Conservation (phyloP, 2,329 filamentous ascomycete species). For the Neobulgaria alba region DNA sequence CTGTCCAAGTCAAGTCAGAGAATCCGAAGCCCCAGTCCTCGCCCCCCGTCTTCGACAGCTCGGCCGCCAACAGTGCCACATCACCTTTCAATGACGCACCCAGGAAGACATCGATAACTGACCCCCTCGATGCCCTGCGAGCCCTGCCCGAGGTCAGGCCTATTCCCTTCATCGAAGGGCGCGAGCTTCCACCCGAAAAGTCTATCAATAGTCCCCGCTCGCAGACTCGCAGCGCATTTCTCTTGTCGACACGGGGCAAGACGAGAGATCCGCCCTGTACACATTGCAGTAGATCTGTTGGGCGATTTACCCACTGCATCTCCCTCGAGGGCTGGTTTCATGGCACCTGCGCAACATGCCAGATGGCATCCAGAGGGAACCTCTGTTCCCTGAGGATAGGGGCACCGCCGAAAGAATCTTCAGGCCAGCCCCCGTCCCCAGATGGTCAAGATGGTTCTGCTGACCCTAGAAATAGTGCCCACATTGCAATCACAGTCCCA, state of each 20-base stretch:
- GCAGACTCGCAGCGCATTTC: slow-evolving; percentile 17
- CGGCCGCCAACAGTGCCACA: background rate
- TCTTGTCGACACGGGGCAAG: slow-evolving; percentile 16
- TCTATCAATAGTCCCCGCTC: slow-evolving; percentile 12
- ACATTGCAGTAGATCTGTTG: slow-evolving; percentile 13
- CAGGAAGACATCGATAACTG: too few species aligned
- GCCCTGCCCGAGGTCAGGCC: slow-evolving; percentile 17
- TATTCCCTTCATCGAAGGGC: slow-evolving; percentile 20
- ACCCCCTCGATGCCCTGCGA: slow-evolving; percentile 11
- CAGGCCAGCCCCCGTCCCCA: too few species aligned
- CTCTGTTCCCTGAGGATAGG: slow-evolving; percentile 15
- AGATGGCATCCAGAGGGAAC: slow-evolving; percentile 18
- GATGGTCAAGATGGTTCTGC: background rate
- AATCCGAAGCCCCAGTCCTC: background rate
- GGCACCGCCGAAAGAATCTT: too few species aligned
- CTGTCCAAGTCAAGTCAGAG: background rate
- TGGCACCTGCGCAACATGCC: slow-evolving; percentile 22
- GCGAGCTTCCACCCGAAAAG: slow-evolving; percentile 13
- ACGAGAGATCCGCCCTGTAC: slow-evolving; percentile 15
- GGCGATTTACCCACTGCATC: slow-evolving; percentile 17
- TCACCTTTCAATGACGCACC: background rate
- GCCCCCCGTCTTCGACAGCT: background rate
- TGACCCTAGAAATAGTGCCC: background rate
- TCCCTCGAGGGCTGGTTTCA: slow-evolving; percentile 16
- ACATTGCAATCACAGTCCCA: background rate